These are phyloP conservation scores for Penicillium pancosmium DNA, from an alignment of 495 filamentous ascomycete genomes.

Conservation along the genomic window DNA sequence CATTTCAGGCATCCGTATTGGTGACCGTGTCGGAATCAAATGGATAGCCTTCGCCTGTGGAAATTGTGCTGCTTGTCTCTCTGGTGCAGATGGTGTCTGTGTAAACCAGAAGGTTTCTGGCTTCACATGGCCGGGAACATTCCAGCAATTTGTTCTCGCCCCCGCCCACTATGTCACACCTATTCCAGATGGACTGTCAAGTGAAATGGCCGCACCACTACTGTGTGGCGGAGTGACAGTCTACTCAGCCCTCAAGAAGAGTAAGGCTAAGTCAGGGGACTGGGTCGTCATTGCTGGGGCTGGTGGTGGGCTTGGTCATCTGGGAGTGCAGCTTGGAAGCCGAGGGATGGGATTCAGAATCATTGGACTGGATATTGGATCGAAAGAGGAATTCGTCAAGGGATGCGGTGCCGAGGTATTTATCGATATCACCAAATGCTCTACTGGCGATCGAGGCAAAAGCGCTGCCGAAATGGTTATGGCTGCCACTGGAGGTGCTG, in stretches of 20 bases:
- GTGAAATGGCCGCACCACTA: constrained; percentile 56
- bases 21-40: constrained; percentile 58
- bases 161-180: constrained; percentile 58
- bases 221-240: constrained; percentile 54
- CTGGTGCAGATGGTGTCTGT: constrained; percentile 51
- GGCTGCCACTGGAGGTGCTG: constrained; percentile 33
- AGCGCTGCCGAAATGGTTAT: neutral
- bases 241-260: constrained; percentile 52
- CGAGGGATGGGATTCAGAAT: constrained; percentile 42
- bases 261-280: constrained; percentile 51
- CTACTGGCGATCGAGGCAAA: neutral
- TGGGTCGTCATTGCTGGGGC: constrained; percentile 47
- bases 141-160: constrained; percentile 56
- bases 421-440: constrained; percentile 10
- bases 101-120: constrained; percentile 44
- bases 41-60: constrained; percentile 33
- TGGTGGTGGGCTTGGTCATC: constrained; percentile 59
- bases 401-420: constrained; percentile 12
- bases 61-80: constrained; percentile 46
- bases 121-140: constrained; percentile 48
- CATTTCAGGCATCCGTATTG: constrained; percentile 48
- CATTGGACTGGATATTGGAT: constrained; percentile 27
- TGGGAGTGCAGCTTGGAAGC: constrained; percentile 55
- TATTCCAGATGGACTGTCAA: constrained; percentile 55
- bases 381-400: constrained; percentile 4